Percentiles rank a stretch among this genome's conserved stretches.
These are phyloP conservation scores for Albatrellus ellisii DNA, from an alignment of 768 basidiomycete species.

Conservation along the genomic window DNA sequence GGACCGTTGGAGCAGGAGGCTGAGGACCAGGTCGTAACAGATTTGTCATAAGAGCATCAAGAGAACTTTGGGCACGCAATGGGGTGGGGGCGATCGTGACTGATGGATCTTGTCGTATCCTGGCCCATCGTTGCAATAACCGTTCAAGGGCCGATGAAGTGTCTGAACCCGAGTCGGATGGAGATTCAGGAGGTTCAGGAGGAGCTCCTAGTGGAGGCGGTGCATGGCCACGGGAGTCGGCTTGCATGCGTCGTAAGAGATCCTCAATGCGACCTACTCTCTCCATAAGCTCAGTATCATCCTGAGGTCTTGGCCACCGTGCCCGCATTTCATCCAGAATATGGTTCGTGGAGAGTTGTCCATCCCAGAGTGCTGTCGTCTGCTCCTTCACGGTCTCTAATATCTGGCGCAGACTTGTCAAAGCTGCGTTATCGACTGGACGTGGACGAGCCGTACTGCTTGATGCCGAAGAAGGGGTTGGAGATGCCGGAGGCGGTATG, in stretches of 20 bases:
- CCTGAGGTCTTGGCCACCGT: constrained; percentile 23
- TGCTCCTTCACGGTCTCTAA: constrained; percentile 47
- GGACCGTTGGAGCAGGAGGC: constrained; percentile 26
- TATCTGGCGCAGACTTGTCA: constrained; percentile 36
- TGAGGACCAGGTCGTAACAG: constrained; percentile 37
- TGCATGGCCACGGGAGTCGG: constrained; percentile 6
- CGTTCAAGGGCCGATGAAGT: constrained; percentile 15
- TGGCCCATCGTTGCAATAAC: constrained; percentile 18
- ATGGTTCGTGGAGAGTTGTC: constrained; percentile 45
- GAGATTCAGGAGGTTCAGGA: constrained; percentile 19
- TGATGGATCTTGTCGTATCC: constrained; percentile 18
- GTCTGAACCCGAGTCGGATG: constrained; percentile 19
- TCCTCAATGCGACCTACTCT: constrained; percentile 11
- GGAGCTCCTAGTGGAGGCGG: constrained; percentile 11
- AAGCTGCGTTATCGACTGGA: constrained; percentile 22
- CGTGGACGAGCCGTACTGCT: constrained; percentile 25
- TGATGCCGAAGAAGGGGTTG: constrained; percentile 20
- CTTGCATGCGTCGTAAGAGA: constrained; percentile 7
- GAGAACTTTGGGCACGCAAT: constrained; percentile 30
- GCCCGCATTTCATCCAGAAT: constrained; percentile 50
- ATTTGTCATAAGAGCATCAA: constrained; percentile 48
- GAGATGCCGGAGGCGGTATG: constrained; percentile 18
- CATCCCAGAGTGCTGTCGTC: constrained; percentile 44
- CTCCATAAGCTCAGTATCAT: constrained; percentile 21
- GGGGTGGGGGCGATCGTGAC: constrained; percentile 34